Conservation (phyloP, 1,284 basidiomycete species). For the Ustilago sp. region DNA sequence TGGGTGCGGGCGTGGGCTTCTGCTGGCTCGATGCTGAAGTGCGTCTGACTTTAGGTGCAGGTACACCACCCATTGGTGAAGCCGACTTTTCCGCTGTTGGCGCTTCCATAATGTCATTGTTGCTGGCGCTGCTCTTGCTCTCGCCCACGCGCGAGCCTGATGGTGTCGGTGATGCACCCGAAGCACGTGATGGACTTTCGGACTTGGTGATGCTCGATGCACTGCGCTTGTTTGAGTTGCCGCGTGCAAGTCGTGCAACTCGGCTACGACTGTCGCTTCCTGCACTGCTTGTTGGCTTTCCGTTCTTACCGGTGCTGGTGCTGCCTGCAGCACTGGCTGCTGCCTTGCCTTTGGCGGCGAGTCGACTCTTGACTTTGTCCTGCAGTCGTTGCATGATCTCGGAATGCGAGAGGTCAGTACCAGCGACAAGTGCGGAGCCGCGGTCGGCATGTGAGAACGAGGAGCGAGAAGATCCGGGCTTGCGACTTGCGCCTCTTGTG, state of each 20-base stretch:
- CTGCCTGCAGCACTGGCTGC: not conserved
- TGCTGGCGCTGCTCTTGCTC: slow-evolving; percentile 9
- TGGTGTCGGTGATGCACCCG: slow-evolving; percentile 6
- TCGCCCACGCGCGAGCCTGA: not conserved
- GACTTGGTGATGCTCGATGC: slow-evolving; percentile 16
- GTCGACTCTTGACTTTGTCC: slow-evolving; percentile 41
- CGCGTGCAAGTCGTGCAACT: not conserved
- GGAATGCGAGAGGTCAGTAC: slow-evolving; percentile 37
- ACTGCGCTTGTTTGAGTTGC: slow-evolving; percentile 26
- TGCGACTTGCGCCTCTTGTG: slow-evolving; percentile 2
- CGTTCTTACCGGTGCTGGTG: not conserved
- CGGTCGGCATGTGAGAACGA: slow-evolving; percentile 32
- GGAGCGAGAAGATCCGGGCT: slow-evolving; percentile 24
- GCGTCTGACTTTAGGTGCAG: slow-evolving; percentile 37
- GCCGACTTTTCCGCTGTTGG: slow-evolving; percentile 16
- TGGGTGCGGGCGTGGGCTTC: slow-evolving; percentile 2
- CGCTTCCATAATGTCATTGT: not conserved
- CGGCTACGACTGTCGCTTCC: not conserved
- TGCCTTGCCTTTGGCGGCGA: slow-evolving; percentile 38
- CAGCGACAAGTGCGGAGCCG: slow-evolving; percentile 13
- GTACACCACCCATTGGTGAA: slow-evolving; percentile 8
- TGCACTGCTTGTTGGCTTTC: not conserved
- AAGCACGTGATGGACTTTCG: not conserved
- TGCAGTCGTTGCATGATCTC: slow-evolving; percentile 51
- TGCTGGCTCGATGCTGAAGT: slow-evolving; percentile 29